Conservation (phyloP, 208 protist species). For the Balamuthia mandrillaris region DNA sequence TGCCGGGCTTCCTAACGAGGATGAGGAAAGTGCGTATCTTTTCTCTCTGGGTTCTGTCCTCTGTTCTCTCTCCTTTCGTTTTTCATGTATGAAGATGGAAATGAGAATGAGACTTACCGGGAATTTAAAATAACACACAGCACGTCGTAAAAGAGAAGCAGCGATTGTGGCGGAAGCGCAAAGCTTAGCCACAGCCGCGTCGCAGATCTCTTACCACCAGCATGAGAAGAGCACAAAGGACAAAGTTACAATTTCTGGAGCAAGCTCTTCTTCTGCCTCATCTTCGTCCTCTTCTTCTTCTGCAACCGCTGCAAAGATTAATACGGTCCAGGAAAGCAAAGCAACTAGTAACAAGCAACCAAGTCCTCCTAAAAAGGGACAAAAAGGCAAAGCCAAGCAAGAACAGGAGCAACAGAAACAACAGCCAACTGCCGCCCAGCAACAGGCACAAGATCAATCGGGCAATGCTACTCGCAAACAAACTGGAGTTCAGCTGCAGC, state of each 20-base stretch:
- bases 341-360: not conserved
- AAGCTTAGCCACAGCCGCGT: not conserved
- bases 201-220: not conserved
- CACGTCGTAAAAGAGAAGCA: not conserved
- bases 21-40: not conserved
- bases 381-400: too few relatives aligned
- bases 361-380: not conserved
- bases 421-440: too few relatives aligned
- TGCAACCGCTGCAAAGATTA: not conserved
- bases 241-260: not conserved
- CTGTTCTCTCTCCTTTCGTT: not conserved
- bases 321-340: not conserved
- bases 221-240: not conserved
- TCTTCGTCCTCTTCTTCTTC: not conserved
- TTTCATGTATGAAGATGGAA: not conserved
- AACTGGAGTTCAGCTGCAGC: too few relatives aligned
- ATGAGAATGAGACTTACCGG: not conserved
- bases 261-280: not conserved
- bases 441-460: too few relatives aligned
- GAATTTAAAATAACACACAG: not conserved
- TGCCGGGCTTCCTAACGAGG: not conserved
- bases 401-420: too few relatives aligned
- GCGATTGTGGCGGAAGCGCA: not conserved
- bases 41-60: too few relatives aligned
- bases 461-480: too few relatives aligned